A percentile compares a stretch with the other conserved stretches of the same genome.
Evolutionary conservation across 148 eudicot genomes (phyloP).

Genomic region (Salicornia ramosissima): DNA sequence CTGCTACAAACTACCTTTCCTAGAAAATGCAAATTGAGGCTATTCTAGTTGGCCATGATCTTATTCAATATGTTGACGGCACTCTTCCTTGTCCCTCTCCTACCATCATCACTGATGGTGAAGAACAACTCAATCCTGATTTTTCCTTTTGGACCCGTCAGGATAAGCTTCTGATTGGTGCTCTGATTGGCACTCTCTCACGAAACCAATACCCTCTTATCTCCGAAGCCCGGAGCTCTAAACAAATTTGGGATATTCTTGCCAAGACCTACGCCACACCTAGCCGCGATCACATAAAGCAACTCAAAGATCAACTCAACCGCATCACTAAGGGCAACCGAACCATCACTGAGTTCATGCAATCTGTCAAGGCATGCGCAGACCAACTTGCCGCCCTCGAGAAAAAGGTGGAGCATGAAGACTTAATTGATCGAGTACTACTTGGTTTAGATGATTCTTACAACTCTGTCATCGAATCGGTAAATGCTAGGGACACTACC

Average conservation of each 20-base stretch:
- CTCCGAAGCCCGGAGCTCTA: neutral
- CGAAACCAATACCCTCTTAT: neutral
- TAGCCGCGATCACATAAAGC: neutral
- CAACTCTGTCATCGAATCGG: too few species aligned
- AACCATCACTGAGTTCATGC: neutral
- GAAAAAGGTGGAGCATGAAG: too few species aligned
- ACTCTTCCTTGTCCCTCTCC: too few species aligned
- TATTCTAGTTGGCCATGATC: too few species aligned
- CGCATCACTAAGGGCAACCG: neutral
- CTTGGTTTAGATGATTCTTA: too few species aligned
- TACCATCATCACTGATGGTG: too few species aligned
- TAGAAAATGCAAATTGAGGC: too few species aligned
- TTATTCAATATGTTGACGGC: too few species aligned
- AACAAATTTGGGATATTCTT: neutral
- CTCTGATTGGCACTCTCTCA: neutral
- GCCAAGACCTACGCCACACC: conserved; percentile 1
- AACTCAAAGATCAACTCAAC: neutral
- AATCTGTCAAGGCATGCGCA: neutral
- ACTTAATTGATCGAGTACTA: too few species aligned
- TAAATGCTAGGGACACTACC: conserved; percentile 8
- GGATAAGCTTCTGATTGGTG: neutral
- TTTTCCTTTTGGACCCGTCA: neutral
- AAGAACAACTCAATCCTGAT: neutral
- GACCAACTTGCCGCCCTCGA: too few species aligned
- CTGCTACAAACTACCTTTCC: too few species aligned